phyloP scores from a whole-genome alignment of 2,329 filamentous ascomycete genomes.

The Cercospora canescens region DNA sequence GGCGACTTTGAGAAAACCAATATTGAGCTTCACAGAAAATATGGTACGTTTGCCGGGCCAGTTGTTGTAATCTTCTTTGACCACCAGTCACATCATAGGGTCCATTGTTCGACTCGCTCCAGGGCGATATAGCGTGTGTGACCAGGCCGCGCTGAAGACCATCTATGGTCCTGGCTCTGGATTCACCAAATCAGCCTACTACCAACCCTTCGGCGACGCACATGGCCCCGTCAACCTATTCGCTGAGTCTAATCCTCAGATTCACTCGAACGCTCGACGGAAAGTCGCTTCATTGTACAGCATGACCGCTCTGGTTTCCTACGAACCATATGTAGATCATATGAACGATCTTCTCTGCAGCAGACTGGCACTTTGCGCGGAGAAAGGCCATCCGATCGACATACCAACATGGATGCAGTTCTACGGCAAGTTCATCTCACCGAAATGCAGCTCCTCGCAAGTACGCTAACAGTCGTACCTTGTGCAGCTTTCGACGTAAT shows the following conservation, averaged over 20 bases:
- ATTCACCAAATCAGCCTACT: constrained; percentile 45
- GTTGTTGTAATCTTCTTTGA: neutral
- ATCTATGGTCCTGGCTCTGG: constrained; percentile 41
- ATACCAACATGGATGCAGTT: too few species aligned
- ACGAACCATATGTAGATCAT: constrained; percentile 43
- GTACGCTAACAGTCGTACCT: too few species aligned
- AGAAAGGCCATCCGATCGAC: too few species aligned
- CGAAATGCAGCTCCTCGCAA: too few species aligned
- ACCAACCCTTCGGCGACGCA: constrained; percentile 38
- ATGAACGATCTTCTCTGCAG: constrained; percentile 38
- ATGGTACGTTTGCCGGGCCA: neutral
- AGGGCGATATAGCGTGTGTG: constrained; percentile 33
- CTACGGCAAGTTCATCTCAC: too few species aligned
- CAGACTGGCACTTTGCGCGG: constrained; percentile 32
- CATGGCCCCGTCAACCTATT: constrained; percentile 44
- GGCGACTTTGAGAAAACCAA: constrained; percentile 8
- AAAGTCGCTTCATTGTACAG: constrained; percentile 39
- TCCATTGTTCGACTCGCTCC: constrained; percentile 34
- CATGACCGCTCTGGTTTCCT: constrained; percentile 39
- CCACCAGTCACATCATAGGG: neutral
- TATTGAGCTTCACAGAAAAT: constrained; percentile 7
- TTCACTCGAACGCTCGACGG: constrained; percentile 39
- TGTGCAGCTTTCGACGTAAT: too few species aligned
- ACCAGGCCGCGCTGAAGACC: constrained; percentile 30
- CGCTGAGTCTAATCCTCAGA: constrained; percentile 38